Evolutionary conservation across 2,329 filamentous ascomycete genomes (phyloP), one percentile per base, ranked within the genome.

Genomic region (Fusarium burgessii): DNA sequence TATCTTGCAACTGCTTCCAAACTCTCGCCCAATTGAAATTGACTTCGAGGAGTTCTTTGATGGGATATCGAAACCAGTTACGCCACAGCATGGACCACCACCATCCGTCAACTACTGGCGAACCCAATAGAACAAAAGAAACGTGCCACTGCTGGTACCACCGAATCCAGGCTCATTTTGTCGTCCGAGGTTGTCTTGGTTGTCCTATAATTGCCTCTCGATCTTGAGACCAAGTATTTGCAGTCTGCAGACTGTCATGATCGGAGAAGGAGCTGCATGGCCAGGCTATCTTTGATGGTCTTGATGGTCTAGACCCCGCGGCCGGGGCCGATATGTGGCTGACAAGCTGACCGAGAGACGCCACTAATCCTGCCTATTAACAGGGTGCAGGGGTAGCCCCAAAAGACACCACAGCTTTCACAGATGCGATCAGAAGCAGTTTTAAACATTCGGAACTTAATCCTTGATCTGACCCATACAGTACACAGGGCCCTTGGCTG

Each of bases 221-320:
- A 73, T 75, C 62, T 43, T 25, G 50, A 73, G 41, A 35, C 41
- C 35, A 43, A 42, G 42, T 51, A 41, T 35, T 55, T 52, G 47
- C 47, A 58, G 17, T 38, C 32, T 41, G 33, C 33, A 20, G 43
- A 45, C 14, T 36, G n/a, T 50, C 49, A 47, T 57, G 51, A 68
- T 72, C 72, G 70, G 52, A 51, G 25, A 36, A 35, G 29, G 33
- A 42, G 36, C 41, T 52, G 62, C 38, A 38, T 42, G 45, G 40
- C 52, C 36, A 41, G 41, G 57, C 32, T 43, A 49, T 62, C 38
- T 23, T 23, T 23, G 23, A 23, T 23, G 23, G 23, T 23, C 23
- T 52, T 38, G 20, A 20, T 49, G 71, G 57, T 73, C 74, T 68
- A 45, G 72, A 76, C 66, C 29, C 51, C 50, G 35, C 61, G 62